Evolutionary conservation across 768 basidiomycete genomes (phyloP).

Genomic region (Psilocybe cubensis): DNA sequence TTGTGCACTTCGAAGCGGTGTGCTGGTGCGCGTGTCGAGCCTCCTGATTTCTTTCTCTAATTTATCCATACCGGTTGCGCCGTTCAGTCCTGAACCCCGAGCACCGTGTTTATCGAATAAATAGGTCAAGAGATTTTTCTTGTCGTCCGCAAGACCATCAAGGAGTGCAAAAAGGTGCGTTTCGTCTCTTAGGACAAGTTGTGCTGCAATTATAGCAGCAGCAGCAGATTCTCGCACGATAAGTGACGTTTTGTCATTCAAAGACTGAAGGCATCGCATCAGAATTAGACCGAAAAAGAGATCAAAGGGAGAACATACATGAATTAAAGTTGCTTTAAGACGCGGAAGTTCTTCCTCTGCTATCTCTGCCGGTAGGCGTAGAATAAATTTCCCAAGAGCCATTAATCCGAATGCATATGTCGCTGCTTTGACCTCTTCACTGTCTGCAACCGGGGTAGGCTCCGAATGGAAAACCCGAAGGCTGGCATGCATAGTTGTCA

Average conservation of each 20-base stretch:
- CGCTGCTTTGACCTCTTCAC: conserved; percentile 58
- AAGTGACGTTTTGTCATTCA: conserved; percentile 74
- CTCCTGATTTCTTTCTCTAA: conserved; percentile 82
- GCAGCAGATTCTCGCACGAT: conserved; percentile 85
- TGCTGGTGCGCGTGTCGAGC: conserved; percentile 78
- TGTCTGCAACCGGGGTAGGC: conserved; percentile 43
- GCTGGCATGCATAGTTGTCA: conserved; percentile 81
- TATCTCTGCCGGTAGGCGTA: conserved; percentile 80
- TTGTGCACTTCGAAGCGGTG: conserved; percentile 51
- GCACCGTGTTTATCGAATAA: conserved; percentile 88
- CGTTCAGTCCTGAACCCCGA: conserved; percentile 47
- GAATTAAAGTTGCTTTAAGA: conserved; percentile 68
- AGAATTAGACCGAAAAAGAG: not conserved
- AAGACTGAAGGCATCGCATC: conserved; percentile 45
- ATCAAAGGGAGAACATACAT: conserved; percentile 45
- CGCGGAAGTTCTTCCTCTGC: conserved; percentile 88
- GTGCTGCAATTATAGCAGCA: conserved; percentile 81
- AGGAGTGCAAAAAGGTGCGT: conserved; percentile 80
- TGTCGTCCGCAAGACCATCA: conserved; percentile 84
- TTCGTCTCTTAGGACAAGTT: conserved; percentile 82
- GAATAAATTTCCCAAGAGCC: conserved; percentile 80
- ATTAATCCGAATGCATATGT: conserved; percentile 85
- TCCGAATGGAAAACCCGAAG: conserved; percentile 66
- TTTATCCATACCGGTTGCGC: conserved; percentile 61
- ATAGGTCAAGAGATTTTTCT: conserved; percentile 89